phyloP scores from a whole-genome alignment of 1,284 basidiomycete genomes.

The Coniferiporia weirii region DNA sequence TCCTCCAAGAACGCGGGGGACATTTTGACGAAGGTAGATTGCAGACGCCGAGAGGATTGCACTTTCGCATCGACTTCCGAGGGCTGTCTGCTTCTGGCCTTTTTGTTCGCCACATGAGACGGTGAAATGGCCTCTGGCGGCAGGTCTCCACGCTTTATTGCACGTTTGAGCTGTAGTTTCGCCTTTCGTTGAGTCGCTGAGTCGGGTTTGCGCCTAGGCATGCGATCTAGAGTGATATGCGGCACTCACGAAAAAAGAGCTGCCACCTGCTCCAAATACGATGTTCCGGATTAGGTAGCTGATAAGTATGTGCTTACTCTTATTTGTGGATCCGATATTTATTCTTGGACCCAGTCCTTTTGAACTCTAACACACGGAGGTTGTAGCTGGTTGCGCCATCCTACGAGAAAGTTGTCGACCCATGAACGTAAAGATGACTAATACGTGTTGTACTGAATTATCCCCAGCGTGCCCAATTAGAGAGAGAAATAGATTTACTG shows the following conservation, averaged over 20 bases:
- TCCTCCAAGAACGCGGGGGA: constrained; percentile 58
- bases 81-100: constrained; percentile 10
- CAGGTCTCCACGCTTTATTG: constrained; percentile 73
- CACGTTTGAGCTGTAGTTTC: constrained; percentile 70
- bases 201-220: constrained; percentile 51
- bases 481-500: too few relatives aligned
- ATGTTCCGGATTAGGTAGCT: too few relatives aligned
- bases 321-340: too few relatives aligned
- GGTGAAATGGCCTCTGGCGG: constrained; percentile 37
- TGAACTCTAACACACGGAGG: too few relatives aligned
- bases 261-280: too few relatives aligned
- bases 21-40: constrained; percentile 69
- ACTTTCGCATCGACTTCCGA: constrained; percentile 17
- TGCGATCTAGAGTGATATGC: constrained; percentile 25
- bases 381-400: too few relatives aligned
- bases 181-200: constrained; percentile 70
- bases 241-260: background rate
- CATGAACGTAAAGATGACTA: background rate
- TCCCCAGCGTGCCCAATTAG: too few relatives aligned
- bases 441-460: background rate
- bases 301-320: too few relatives aligned
- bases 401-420: too few relatives aligned
- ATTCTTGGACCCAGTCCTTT: too few relatives aligned
- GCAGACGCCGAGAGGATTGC: constrained; percentile 41
- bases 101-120: constrained; percentile 20